Conservation (phyloP, 1,284 basidiomycete species). For the Boletus semigastroideus region DNA sequence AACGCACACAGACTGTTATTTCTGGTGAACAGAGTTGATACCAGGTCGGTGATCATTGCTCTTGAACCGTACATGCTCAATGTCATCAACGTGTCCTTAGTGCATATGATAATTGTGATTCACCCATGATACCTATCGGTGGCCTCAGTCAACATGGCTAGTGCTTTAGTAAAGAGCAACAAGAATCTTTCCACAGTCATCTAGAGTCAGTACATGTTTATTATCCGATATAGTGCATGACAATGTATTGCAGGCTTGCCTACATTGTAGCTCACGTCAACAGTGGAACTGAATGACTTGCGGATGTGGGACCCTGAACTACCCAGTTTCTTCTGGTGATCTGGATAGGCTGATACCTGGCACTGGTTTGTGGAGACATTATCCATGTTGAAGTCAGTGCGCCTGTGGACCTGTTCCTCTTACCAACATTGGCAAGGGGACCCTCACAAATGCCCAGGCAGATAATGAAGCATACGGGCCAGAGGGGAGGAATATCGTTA, state of each 20-base stretch:
- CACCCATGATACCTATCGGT: not conserved
- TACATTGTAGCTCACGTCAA: constrained; percentile 14
- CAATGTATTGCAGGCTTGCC: not conserved
- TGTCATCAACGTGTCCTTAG: not conserved
- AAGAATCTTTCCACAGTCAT: not conserved
- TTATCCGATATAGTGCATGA: constrained; percentile 19
- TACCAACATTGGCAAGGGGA: no score
- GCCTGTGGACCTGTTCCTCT: no score
- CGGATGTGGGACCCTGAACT: no score
- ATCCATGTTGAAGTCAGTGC: no score
- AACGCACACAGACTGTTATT: constrained; percentile 58
- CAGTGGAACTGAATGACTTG: not conserved
- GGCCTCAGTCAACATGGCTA: not conserved
- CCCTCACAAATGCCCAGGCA: no score
- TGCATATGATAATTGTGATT: not conserved
- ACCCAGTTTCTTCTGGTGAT: no score
- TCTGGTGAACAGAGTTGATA: constrained; percentile 16
- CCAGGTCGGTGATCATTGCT: constrained; percentile 4
- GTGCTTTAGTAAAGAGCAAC: constrained; percentile 3
- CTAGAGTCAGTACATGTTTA: not conserved
- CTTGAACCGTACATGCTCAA: not conserved
- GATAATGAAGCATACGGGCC: no score
- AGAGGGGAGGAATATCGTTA: no score
- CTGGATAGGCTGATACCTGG: no score
- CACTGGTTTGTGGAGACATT: no score